Percentiles rank a stretch among this genome's conserved stretches.
phyloP scores from a whole-genome alignment of 2,329 filamentous ascomycete species.

The Mycosphaerelloides madeirae region DNA sequence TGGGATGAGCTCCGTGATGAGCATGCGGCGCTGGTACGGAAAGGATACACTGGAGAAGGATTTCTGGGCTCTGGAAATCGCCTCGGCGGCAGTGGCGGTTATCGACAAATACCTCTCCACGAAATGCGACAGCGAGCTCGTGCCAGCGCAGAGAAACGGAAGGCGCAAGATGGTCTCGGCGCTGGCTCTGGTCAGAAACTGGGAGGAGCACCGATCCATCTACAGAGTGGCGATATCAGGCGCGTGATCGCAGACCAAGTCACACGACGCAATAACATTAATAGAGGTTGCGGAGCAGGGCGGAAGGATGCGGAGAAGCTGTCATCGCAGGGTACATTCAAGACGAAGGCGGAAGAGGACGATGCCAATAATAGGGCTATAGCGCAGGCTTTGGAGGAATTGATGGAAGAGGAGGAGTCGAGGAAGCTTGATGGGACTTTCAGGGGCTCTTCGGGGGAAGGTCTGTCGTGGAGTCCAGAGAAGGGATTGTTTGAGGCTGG shows the following conservation, averaged over 20 bases:
- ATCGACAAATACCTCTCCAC: constrained; percentile 57
- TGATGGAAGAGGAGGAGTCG: constrained; percentile 73
- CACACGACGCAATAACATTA: constrained; percentile 59
- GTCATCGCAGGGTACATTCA: constrained; percentile 66
- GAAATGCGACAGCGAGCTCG: constrained; percentile 73
- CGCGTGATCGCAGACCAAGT: constrained; percentile 67
- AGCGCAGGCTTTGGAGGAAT: constrained; percentile 76
- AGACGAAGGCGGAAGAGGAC: constrained; percentile 79
- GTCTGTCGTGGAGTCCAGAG: constrained; percentile 35
- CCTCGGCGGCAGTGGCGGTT: constrained; percentile 57
- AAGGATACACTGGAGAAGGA: constrained; percentile 86
- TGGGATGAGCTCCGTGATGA: constrained; percentile 90
- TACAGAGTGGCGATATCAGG: constrained; percentile 64
- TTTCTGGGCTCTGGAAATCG: constrained; percentile 72
- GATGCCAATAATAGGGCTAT: constrained; percentile 85
- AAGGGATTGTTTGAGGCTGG: constrained; percentile 31
- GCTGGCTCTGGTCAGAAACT: constrained; percentile 66
- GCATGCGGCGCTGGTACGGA: constrained; percentile 67
- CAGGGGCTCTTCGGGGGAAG: constrained; percentile 51
- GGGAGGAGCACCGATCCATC: constrained; percentile 55
- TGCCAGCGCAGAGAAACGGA: constrained; percentile 62
- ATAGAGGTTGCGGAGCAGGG: constrained; percentile 65
- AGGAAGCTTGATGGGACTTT: constrained; percentile 48
- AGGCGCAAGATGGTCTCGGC: constrained; percentile 40
- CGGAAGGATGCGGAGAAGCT: constrained; percentile 63